These are phyloP conservation scores for Colletotrichum navitas DNA, from an alignment of 2,329 filamentous ascomycete genomes.

Conservation along the genomic window DNA sequence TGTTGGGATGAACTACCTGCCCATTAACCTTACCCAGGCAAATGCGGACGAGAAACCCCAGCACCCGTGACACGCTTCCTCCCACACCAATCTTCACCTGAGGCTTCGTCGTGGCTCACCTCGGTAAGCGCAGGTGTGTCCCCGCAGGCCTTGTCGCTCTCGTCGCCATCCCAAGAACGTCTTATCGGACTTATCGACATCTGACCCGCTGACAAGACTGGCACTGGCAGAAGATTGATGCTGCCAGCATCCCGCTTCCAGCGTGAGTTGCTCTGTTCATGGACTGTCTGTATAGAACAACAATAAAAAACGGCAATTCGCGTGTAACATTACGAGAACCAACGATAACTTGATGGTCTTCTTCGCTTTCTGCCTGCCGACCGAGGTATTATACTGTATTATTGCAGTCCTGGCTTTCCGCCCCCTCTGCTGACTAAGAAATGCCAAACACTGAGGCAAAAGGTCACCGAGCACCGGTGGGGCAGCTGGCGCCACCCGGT, in stretches of 20 bases:
- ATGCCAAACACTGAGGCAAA: not conserved
- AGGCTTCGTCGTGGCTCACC: constrained; percentile 7
- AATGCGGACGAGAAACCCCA: not conserved
- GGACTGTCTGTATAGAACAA: not conserved
- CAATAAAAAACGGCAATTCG: not conserved
- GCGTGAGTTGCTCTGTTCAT: not conserved
- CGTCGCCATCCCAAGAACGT: constrained; percentile 19
- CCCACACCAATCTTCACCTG: constrained; percentile 1
- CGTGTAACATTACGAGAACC: not conserved
- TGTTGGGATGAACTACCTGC: constrained; percentile 36
- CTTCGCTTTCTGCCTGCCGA: not conserved
- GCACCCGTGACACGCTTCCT: not conserved
- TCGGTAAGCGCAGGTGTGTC: constrained; percentile 11
- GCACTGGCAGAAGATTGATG: not conserved
- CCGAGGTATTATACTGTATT: no score
- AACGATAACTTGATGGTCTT: not conserved
- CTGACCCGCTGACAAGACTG: not conserved
- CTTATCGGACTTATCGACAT: constrained; percentile 9
- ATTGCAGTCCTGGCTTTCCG: not conserved
- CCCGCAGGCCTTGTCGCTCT: not conserved
- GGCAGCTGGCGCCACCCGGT: constrained; percentile 37
- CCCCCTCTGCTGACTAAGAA: constrained; percentile 9
- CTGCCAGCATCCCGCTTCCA: not conserved
- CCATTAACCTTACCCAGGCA: constrained; percentile 11
- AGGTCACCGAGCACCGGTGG: not conserved